Evolutionary conservation across 2,329 filamentous ascomycete species (phyloP).

Genomic region (Neonectria neomacrospora): DNA sequence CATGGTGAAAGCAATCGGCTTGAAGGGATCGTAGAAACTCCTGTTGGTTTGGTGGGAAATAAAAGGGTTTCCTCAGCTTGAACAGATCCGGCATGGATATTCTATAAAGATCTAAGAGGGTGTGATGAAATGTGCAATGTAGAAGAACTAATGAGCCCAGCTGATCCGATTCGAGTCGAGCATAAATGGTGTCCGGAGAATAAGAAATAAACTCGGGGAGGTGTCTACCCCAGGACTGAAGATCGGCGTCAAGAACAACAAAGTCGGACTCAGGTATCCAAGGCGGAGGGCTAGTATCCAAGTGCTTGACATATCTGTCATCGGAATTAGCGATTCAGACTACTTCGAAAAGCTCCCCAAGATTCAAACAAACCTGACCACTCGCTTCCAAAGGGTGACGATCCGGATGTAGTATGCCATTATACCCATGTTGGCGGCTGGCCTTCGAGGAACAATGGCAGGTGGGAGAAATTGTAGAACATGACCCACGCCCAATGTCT

Average conservation of each 20-base stretch:
- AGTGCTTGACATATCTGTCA: conserved; percentile 55
- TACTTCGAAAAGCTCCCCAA: background rate
- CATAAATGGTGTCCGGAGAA: conserved; percentile 57
- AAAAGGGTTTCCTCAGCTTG: conserved; percentile 54
- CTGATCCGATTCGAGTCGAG: conserved; percentile 58
- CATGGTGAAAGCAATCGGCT: conserved; percentile 53
- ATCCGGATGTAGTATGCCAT: conserved; percentile 58
- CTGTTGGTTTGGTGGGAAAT: conserved; percentile 52
- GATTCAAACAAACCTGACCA: conserved; percentile 48
- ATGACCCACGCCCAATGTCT: conserved; percentile 54
- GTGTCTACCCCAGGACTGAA: conserved; percentile 54
- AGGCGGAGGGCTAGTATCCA: conserved; percentile 53
- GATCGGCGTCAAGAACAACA: conserved; percentile 53
- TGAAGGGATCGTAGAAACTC: conserved; percentile 52
- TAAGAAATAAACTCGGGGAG: conserved; percentile 58
- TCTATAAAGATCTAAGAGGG: conserved; percentile 58
- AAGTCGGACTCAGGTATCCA: conserved; percentile 58
- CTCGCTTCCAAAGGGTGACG: conserved; percentile 54
- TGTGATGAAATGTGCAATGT: conserved; percentile 60
- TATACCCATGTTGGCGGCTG: conserved; percentile 56
- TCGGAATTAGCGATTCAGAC: conserved; percentile 19
- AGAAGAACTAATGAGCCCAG: conserved; percentile 57
- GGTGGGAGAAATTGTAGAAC: conserved; percentile 54
- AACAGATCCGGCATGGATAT: conserved; percentile 59
- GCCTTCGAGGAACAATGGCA: conserved; percentile 52